Evolutionary conservation across 2,329 filamentous ascomycete species (phyloP).

Genomic region (Hymenoscyphus fructigenus): DNA sequence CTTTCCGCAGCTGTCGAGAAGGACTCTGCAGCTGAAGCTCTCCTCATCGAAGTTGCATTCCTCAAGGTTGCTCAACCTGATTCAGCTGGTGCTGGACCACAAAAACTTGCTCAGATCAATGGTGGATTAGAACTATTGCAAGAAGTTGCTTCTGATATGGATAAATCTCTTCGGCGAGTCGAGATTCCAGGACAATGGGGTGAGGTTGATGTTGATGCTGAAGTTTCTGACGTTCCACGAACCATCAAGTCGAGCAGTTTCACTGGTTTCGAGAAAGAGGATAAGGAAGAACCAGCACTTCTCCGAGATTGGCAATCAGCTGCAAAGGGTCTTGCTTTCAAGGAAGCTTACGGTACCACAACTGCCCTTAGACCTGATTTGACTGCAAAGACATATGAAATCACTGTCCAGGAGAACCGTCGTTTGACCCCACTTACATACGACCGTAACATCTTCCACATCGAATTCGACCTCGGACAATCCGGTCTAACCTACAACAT

Average conservation of each 20-base stretch:
- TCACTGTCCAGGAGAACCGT: slow-evolving; percentile 93
- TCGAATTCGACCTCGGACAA: slow-evolving; percentile 92
- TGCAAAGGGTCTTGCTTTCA: slow-evolving; percentile 87
- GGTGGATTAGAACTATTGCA: slow-evolving; percentile 48
- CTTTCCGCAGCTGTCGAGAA: slow-evolving; percentile 67
- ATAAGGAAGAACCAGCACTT: slow-evolving; percentile 63
- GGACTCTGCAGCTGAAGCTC: slow-evolving; percentile 58
- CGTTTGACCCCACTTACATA: slow-evolving; percentile 85
- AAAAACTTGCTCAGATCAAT: slow-evolving; percentile 64
- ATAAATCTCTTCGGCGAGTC: slow-evolving; percentile 68
- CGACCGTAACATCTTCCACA: slow-evolving; percentile 99
- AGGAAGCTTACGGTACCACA: slow-evolving; percentile 83
- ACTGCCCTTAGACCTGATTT: slow-evolving; percentile 79
- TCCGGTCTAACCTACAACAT: slow-evolving; percentile 96
- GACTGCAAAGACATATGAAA: slow-evolving; percentile 78
- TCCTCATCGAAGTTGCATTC: slow-evolving; percentile 80
- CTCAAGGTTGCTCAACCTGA: slow-evolving; percentile 72
- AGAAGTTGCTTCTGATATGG: slow-evolving; percentile 66
- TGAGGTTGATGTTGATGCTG: slow-evolving; percentile 61
- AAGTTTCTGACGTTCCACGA: slow-evolving; percentile 53
- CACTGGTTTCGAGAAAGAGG: slow-evolving; percentile 72
- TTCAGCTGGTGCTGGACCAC: slow-evolving; percentile 58
- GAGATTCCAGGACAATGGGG: slow-evolving; percentile 81
- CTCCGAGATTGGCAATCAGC: slow-evolving; percentile 79
- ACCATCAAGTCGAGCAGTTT: slow-evolving; percentile 81